A percentile compares a stretch with the other conserved stretches of the same genome.
Evolutionary conservation across 2,329 filamentous ascomycete species (phyloP).

Genomic region (Penicillium brasilianum): DNA sequence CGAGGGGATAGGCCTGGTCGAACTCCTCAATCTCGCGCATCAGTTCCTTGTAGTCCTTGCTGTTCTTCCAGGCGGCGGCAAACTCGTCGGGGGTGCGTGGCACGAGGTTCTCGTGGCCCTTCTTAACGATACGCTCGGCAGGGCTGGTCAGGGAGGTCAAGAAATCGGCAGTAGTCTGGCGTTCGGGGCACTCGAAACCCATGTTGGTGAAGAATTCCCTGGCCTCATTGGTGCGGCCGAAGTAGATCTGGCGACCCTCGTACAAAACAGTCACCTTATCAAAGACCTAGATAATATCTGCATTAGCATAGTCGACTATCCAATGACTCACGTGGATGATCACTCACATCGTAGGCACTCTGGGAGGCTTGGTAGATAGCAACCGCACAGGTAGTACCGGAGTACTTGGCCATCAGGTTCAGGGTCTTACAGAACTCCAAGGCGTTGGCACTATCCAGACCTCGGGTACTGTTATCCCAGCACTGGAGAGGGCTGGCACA

Average conservation of each 20-base stretch:
- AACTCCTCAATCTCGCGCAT: slow-evolving; percentile 52
- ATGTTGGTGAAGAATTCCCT: slow-evolving; percentile 70
- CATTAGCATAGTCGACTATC: neutral
- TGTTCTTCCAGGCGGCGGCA: slow-evolving; percentile 61
- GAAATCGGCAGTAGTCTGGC: slow-evolving; percentile 74
- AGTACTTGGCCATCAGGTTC: slow-evolving; percentile 55
- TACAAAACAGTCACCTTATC: slow-evolving; percentile 76
- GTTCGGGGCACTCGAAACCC: slow-evolving; percentile 71
- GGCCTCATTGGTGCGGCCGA: slow-evolving; percentile 66
- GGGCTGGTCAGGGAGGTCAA: slow-evolving; percentile 72
- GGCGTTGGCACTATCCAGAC: slow-evolving; percentile 61
- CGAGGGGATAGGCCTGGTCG: slow-evolving; percentile 49
- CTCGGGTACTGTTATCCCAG: slow-evolving; percentile 58
- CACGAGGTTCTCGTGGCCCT: slow-evolving; percentile 66
- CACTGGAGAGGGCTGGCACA: slow-evolving; percentile 54
- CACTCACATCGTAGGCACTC: slow-evolving; percentile 51
- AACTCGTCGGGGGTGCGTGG: slow-evolving; percentile 75
- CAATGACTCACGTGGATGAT: neutral
- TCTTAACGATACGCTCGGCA: slow-evolving; percentile 60
- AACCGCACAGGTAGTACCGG: slow-evolving; percentile 57
- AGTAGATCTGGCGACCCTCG: slow-evolving; percentile 78
- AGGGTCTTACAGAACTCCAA: slow-evolving; percentile 62
- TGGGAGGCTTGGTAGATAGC: slow-evolving; percentile 62
- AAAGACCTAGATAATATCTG: slow-evolving; percentile 57
- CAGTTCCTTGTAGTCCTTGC: slow-evolving; percentile 51